These are phyloP conservation scores for Colletotrichum endophyticum DNA, from an alignment of 2,329 filamentous ascomycete species.

Conservation along the genomic window DNA sequence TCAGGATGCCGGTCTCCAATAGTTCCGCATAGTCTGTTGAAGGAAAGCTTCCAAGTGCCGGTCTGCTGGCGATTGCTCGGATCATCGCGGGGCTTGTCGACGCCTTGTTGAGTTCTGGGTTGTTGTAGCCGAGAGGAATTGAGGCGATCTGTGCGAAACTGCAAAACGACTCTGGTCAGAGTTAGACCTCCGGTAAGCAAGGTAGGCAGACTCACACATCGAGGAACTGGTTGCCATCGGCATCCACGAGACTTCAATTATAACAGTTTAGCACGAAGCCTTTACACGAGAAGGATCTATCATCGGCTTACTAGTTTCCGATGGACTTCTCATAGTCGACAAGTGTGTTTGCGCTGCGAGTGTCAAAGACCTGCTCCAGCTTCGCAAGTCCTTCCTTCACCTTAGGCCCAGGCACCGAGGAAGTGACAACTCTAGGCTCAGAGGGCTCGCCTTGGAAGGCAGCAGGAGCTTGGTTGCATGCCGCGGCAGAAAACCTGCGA, in stretches of 20 bases:
- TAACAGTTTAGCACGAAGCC: no score
- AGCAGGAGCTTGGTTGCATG: not conserved
- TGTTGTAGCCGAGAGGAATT: conserved; percentile 93
- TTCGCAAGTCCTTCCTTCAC: conserved; percentile 72
- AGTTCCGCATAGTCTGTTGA: conserved; percentile 82
- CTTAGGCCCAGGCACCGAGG: conserved; percentile 70
- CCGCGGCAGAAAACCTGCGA: not conserved
- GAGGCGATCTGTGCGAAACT: conserved; percentile 92
- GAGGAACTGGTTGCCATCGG: conserved; percentile 73
- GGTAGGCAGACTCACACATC: conserved; percentile 61
- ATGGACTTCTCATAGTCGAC: conserved; percentile 75
- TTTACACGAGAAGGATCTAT: no score
- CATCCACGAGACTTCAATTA: conserved; percentile 58
- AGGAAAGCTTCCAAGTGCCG: conserved; percentile 90
- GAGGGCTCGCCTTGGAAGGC: not conserved
- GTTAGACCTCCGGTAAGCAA: rapidly evolving
- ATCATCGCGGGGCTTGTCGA: conserved; percentile 81
- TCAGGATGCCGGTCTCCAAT: conserved; percentile 80
- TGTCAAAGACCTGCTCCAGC: conserved; percentile 83
- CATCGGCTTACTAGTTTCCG: conserved; percentile 65
- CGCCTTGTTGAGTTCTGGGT: conserved; percentile 73
- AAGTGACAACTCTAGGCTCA: not conserved
- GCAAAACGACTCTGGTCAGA: not conserved
- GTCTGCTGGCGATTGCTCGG: conserved; percentile 83
- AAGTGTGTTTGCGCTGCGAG: conserved; percentile 83